phyloP scores from a whole-genome alignment of 2,329 filamentous ascomycete genomes.

The Aspergillus fijiensis region DNA sequence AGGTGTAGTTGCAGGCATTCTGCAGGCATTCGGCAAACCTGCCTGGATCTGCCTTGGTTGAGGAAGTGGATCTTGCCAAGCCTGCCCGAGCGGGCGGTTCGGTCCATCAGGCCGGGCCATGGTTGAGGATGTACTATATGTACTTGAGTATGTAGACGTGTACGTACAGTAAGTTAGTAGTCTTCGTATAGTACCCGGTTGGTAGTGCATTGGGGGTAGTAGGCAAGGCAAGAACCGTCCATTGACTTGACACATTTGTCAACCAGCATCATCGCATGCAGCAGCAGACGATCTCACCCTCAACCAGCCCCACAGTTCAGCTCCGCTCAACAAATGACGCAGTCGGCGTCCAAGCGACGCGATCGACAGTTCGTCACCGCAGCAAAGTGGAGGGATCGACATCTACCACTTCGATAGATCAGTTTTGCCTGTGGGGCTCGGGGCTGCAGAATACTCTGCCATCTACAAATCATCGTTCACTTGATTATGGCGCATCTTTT shows the following conservation, averaged over 20 bases:
- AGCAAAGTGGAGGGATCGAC: background rate
- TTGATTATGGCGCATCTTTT: background rate
- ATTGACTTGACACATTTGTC: no score
- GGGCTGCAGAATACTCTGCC: background rate
- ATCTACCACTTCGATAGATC: background rate
- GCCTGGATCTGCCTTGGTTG: background rate
- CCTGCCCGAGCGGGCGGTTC: background rate
- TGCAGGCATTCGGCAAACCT: background rate
- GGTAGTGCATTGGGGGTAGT: no score
- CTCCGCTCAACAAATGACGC: conserved; percentile 2
- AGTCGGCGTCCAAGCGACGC: background rate
- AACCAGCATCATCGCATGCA: no score
- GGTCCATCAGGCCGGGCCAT: background rate
- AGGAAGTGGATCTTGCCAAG: background rate
- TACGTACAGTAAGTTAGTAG: no score
- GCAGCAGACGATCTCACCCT: no score
- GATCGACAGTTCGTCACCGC: conserved; percentile 1
- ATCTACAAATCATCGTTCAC: background rate
- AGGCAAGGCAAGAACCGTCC: no score
- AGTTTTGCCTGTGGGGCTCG: background rate
- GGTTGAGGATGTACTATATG: no score
- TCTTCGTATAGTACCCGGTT: no score
- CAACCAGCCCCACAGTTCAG: conserved; percentile 1
- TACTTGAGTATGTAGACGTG: no score
- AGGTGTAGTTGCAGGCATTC: background rate